phyloP scores from a whole-genome alignment of 495 filamentous ascomycete species.

The Lindgomyces ingoldianus region DNA sequence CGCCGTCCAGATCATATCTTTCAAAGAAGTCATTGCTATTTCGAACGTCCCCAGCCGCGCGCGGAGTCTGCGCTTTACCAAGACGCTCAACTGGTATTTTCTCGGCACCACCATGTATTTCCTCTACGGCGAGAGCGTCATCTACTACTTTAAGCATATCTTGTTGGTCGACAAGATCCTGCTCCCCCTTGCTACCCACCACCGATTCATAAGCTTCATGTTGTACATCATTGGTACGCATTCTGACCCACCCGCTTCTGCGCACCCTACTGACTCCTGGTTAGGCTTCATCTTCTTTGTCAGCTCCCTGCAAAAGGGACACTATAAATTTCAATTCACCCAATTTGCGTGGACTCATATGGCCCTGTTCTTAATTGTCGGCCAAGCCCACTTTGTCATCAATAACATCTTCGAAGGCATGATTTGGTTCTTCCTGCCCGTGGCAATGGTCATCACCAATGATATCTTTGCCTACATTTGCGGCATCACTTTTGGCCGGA shows the following conservation, averaged over 20 bases:
- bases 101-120: slow-evolving; percentile 99
- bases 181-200: slow-evolving; percentile 91
- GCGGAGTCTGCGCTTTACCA: slow-evolving; percentile 88
- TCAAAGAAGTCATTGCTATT: slow-evolving; percentile 99
- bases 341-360: slow-evolving; percentile 99
- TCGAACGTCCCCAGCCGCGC: slow-evolving; percentile 90
- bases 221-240: slow-evolving; percentile 92
- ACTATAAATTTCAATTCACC: slow-evolving; percentile 97
- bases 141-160: slow-evolving; percentile 99
- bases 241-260: background rate
- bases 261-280: background rate
- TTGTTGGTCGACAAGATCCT: slow-evolving; percentile 92
- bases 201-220: slow-evolving; percentile 97
- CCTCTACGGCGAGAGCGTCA: slow-evolving; percentile 95
- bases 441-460: slow-evolving; percentile 93
- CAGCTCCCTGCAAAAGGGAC: slow-evolving; percentile 87
- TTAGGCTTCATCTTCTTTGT: slow-evolving; percentile 99
- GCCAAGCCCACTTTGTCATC: slow-evolving; percentile 99
- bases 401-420: slow-evolving; percentile 99
- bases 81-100: slow-evolving; percentile 98
- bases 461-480: slow-evolving; percentile 99
- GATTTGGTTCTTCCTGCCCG: slow-evolving; percentile 99
- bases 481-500: slow-evolving; percentile 94
- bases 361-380: slow-evolving; percentile 95
- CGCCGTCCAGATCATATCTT: slow-evolving; percentile 91